Evolutionary conservation across 1,139 yeast species (phyloP), one percentile per base, ranked within the genome.

Genomic region (Spathaspora jeffriesii): DNA sequence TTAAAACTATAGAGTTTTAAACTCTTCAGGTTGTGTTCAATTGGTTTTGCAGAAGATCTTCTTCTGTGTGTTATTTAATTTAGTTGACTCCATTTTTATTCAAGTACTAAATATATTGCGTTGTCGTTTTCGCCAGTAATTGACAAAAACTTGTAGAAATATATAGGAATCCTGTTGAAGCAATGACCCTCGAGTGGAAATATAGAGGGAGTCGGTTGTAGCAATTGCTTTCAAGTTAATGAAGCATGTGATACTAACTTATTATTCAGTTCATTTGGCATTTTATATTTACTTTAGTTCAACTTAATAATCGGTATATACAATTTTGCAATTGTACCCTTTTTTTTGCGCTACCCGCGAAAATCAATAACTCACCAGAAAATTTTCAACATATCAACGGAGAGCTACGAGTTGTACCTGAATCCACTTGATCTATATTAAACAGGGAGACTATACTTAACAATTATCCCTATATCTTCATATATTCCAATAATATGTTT

Each of bases 401-500:
- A 18, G 2, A 18, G n/a, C 38, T 18, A 34, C 9, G 9, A 34
- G n/a, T 34, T 34, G 13, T 17, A 34, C 21, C 21, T 15, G 21
- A n/a, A 34, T 13, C 23, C 38, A 13, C 15, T 34, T 34, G 20
- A 34, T 32, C n/a, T n/a, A n/a, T n/a, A 28, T 17, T 4, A 4
- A 32, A 32, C 37, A 32, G 37, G 37, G 37, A 15, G 10, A 25
- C 28, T 14, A 14, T 30, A 3, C 4, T 34, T 17, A 32, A 9
- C 11, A 18, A 34, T 18, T 17, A 15, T 31, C 20, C 20, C 17
- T 18, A n/a, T n/a, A 10, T 10, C 9, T 6, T 15, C 22, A 31
- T 10, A 41, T 15, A 42, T 32, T 14, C 22, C 11, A 3, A 20
- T 18, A 32, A 17, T 9, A 44, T 44, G 46, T 40, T 44, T 32